Conservation (phyloP, 2,329 filamentous ascomycete genomes). For the Cladosporium sp. region DNA sequence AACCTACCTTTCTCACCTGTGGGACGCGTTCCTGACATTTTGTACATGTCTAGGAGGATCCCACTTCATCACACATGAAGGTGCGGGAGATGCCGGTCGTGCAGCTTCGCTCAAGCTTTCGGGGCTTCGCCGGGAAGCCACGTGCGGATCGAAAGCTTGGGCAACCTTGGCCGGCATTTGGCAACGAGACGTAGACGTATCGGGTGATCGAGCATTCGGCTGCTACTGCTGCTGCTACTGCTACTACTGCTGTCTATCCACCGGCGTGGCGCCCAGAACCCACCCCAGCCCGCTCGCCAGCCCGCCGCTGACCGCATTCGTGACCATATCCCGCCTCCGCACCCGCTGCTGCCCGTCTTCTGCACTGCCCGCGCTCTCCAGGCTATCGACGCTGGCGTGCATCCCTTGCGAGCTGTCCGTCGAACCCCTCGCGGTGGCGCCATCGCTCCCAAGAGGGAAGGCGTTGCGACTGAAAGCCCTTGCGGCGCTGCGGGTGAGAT, state of each 20-base stretch:
- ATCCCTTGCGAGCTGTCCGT: constrained; percentile 14
- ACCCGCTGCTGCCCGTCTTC: constrained; percentile 32
- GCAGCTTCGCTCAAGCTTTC: no score
- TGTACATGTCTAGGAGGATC: no score
- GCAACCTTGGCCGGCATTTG: no score
- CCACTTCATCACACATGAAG: no score
- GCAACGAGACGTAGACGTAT: no score
- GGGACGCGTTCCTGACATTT: no score
- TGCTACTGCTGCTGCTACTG: neutral
- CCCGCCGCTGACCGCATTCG: constrained; percentile 57
- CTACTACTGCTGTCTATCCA: constrained; percentile 11
- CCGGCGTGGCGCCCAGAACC: constrained; percentile 50
- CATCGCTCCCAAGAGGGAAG: constrained; percentile 5
- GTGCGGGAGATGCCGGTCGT: no score
- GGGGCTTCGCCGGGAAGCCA: no score
- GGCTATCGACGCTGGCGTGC: constrained; percentile 21
- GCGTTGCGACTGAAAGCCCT: constrained; percentile 34
- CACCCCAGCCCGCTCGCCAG: constrained; percentile 58
- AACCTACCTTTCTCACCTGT: no score
- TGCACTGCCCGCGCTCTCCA: constrained; percentile 14
- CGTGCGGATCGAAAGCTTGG: no score
- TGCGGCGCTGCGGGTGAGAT: constrained; percentile 45
- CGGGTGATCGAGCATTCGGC: neutral
- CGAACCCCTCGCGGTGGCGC: neutral
- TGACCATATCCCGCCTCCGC: constrained; percentile 67